Evolutionary conservation across 1,139 yeast genomes (phyloP).

Genomic region (Suhomyces coccinellae): DNA sequence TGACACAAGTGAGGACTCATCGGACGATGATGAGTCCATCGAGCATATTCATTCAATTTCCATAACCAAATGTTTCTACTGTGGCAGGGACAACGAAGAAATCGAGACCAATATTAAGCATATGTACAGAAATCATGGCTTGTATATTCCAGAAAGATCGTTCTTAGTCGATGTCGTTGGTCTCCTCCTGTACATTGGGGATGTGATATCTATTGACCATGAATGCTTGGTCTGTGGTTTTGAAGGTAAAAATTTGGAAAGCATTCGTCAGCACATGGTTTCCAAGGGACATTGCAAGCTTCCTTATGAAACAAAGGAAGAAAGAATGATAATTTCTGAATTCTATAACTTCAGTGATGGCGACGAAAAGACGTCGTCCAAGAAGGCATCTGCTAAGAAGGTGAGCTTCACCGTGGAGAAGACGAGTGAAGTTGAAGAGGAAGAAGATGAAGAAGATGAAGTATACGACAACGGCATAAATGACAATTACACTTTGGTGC

Average conservation of each 20-base stretch:
- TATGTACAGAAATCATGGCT: slow-evolving; percentile 50
- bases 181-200: slow-evolving; percentile 45
- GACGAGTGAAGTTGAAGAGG: slow-evolving; percentile 16
- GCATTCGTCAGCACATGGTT: slow-evolving; percentile 53
- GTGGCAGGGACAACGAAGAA: slow-evolving; percentile 39
- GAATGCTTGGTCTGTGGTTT: slow-evolving; percentile 58
- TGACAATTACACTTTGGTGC: slow-evolving; percentile 35
- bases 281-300: slow-evolving; percentile 56
- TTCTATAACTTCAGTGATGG: slow-evolving; percentile 44
- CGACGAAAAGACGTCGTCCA: slow-evolving; percentile 2
- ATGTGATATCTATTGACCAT: slow-evolving; percentile 42
- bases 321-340: slow-evolving; percentile 37
- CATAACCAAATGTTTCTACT: slow-evolving; percentile 41
- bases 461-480: slow-evolving; percentile 16
- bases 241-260: slow-evolving; percentile 46
- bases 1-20: slow-evolving; percentile 5
- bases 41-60: slow-evolving; percentile 31
- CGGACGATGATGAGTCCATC: slow-evolving; percentile 22
- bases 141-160: slow-evolving; percentile 52
- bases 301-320: slow-evolving; percentile 53
- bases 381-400: slow-evolving; percentile 16
- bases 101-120: slow-evolving; percentile 48
- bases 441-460: slow-evolving; percentile 27
- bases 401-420: slow-evolving; percentile 16
- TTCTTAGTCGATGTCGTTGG: slow-evolving; percentile 46